These are phyloP conservation scores for Barbarea vulgaris DNA, from an alignment of 345 rosid genomes.

Conservation along the genomic window DNA sequence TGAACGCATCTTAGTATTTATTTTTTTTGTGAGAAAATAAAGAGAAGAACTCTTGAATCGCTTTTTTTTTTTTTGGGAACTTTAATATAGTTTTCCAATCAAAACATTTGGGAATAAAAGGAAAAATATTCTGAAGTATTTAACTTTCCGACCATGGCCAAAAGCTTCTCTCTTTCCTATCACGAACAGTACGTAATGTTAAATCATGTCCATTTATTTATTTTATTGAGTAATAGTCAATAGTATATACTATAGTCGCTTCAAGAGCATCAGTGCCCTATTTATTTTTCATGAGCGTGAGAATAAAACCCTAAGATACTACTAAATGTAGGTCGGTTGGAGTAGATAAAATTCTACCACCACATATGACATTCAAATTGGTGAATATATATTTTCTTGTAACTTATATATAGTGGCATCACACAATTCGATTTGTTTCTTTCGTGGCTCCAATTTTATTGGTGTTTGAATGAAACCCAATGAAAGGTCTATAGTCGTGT, in stretches of 20 bases:
- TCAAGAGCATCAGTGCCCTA: not conserved
- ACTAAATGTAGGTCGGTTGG: constrained; percentile 24
- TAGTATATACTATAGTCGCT: constrained; percentile 8
- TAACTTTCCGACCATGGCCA: constrained; percentile 25
- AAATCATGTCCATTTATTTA: not conserved
- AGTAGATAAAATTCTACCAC: constrained; percentile 15
- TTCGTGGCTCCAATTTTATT: not conserved
- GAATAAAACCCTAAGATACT: constrained; percentile 22
- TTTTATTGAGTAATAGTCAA: not conserved
- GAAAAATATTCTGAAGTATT: constrained; percentile 22
- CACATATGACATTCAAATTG: not conserved
- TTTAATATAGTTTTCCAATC: constrained; percentile 14
- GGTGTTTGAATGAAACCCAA: not conserved
- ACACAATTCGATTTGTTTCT: not conserved
- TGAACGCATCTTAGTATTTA: not conserved
- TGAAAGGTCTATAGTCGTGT: not conserved
- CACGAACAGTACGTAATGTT: constrained; percentile 9
- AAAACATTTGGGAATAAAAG: constrained; percentile 32
- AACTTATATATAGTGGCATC: not conserved
- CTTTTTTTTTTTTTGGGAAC: not conserved
- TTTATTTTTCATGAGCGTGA: not conserved
- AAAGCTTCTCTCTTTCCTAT: constrained; percentile 8
- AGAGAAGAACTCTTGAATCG: not conserved
- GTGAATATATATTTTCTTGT: not conserved
- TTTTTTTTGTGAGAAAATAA: too few species aligned